These are phyloP conservation scores for Cystoisospora suis DNA, from an alignment of 169 alveolate species.

Conservation along the genomic window DNA sequence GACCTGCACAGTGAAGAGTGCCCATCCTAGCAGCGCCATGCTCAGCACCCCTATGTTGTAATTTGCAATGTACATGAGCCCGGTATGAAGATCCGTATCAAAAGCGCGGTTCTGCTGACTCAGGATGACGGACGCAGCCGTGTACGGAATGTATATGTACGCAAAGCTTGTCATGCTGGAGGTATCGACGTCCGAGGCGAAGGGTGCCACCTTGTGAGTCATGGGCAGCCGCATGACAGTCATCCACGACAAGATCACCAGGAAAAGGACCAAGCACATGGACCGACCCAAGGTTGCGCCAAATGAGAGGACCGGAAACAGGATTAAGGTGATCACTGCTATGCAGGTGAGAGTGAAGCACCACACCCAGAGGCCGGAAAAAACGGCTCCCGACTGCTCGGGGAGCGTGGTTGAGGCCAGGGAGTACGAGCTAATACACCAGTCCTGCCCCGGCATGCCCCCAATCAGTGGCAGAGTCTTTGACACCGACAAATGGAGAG, in stretches of 20 bases:
- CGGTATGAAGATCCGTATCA: conserved; percentile 16
- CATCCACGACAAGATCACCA: conserved; percentile 12
- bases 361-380: conserved; percentile 34
- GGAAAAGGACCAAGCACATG: conserved; percentile 13
- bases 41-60: not conserved
- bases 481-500: conserved; percentile 10
- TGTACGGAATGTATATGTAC: conserved; percentile 13
- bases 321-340: conserved; percentile 1
- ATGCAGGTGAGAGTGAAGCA: conserved; percentile 24
- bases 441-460: conserved; percentile 22
- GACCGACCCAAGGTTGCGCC: conserved; percentile 27
- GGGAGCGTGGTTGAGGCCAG: conserved; percentile 8
- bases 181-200: conserved; percentile 19
- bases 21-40: conserved; percentile 21
- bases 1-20: conserved; percentile 11
- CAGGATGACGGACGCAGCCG: conserved; percentile 7
- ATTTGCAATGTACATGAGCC: not conserved
- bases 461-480: not conserved
- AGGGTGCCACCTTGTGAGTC: conserved; percentile 20
- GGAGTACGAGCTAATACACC: conserved; percentile 29
- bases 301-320: not conserved
- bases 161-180: conserved; percentile 23
- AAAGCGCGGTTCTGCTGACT: conserved; percentile 30
- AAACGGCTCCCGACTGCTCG: conserved; percentile 23
- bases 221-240: conserved; percentile 26